Evolutionary conservation across 2,329 filamentous ascomycete genomes (phyloP).

Genomic region (Ilyonectria destructans): DNA sequence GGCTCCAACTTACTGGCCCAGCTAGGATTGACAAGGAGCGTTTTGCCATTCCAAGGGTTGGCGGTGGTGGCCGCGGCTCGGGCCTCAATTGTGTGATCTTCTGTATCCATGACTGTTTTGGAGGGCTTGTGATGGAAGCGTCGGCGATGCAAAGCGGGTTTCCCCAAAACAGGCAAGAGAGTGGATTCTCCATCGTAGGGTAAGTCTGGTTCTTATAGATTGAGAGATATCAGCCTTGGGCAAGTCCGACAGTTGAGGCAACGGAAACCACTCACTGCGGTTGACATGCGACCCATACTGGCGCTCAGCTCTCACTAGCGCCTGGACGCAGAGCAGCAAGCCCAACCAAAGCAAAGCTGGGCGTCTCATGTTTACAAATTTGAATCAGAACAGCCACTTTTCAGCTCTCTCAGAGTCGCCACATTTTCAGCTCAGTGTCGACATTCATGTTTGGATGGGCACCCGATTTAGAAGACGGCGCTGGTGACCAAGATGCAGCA

Average conservation of each 20-base stretch:
- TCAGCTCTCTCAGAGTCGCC: not conserved
- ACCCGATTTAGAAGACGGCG: not conserved
- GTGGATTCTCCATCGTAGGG: not conserved
- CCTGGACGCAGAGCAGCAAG: slow-evolving; percentile 13
- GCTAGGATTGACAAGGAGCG: slow-evolving; percentile 18
- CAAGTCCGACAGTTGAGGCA: not conserved
- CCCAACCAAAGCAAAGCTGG: slow-evolving; percentile 14
- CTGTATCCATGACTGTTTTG: slow-evolving; percentile 2
- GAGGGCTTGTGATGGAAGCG: not conserved
- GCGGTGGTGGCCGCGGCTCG: not conserved
- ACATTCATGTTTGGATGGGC: slow-evolving; percentile 6
- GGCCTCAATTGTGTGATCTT: not conserved
- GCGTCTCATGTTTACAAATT: slow-evolving; percentile 10
- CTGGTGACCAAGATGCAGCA: slow-evolving; percentile 4
- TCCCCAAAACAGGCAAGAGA: not conserved
- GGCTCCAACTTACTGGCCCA: slow-evolving; percentile 25
- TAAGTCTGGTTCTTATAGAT: not conserved
- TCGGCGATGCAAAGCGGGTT: not conserved
- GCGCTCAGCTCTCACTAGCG: slow-evolving; percentile 4
- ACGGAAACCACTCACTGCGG: slow-evolving; percentile 12
- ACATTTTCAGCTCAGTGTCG: slow-evolving; percentile 3
- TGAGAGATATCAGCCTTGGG: not conserved
- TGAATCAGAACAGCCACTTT: not conserved
- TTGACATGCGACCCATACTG: not conserved
- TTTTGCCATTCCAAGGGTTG: slow-evolving; percentile 23